Percentiles rank a stretch among this genome's conserved stretches.
Evolutionary conservation across 139 green algal species (phyloP).

Genomic region (Coelastrella sp.): DNA sequence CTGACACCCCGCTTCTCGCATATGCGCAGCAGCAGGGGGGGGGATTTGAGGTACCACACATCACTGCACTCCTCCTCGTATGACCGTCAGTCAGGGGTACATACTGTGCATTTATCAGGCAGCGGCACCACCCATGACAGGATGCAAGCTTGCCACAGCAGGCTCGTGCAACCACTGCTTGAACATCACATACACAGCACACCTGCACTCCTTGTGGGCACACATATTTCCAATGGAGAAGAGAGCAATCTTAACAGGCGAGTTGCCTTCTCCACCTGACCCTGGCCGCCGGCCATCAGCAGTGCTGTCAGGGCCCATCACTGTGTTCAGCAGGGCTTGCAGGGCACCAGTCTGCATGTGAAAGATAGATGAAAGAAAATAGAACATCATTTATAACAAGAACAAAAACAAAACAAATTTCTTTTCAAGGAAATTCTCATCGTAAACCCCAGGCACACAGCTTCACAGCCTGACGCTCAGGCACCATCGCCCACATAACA

Average conservation of each 20-base stretch:
- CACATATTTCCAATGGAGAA: conserved; percentile 95
- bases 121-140: not conserved
- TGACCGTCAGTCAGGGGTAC: not conserved
- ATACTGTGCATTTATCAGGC: not conserved
- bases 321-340: conserved; percentile 69
- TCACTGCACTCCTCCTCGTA: not conserved
- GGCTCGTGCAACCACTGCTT: not conserved
- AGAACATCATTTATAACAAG: too few relatives aligned
- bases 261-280: conserved; percentile 54
- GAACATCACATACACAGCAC: not conserved
- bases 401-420: too few relatives aligned
- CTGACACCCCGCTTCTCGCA: not conserved
- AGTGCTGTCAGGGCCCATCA: conserved; percentile 21
- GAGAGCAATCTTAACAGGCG: conserved; percentile 88
- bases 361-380: too few relatives aligned
- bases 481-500: too few relatives aligned
- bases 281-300: not conserved
- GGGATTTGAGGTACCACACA: not conserved
- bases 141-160: not conserved
- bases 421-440: too few relatives aligned
- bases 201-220: conserved; percentile 41
- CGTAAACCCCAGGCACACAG: not conserved
- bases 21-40: not conserved
- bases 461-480: not conserved
- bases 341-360: conserved; percentile 63